phyloP scores from a whole-genome alignment of 2,329 filamentous ascomycete genomes.

The Amylocarpus encephaloides region DNA sequence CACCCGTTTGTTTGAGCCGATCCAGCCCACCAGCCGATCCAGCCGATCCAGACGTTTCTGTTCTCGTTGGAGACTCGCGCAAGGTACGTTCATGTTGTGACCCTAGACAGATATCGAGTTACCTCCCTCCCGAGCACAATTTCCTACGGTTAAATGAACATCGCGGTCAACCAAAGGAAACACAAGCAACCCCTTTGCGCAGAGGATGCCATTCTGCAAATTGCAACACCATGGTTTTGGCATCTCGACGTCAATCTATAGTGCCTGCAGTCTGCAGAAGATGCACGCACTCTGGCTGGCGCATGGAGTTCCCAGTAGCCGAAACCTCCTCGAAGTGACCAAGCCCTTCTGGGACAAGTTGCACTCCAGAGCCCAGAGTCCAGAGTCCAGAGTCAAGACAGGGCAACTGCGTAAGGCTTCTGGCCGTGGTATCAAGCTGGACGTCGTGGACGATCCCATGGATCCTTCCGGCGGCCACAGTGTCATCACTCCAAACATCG shows the following conservation, averaged over 20 bases:
- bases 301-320: slow-evolving; percentile 7
- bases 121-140: too few relatives aligned
- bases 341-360: slow-evolving; percentile 13
- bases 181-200: too few relatives aligned
- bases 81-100: not conserved
- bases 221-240: not conserved
- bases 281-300: slow-evolving; percentile 3
- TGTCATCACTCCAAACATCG: too few relatives aligned
- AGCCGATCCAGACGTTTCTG: not conserved
- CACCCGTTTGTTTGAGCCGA: too few relatives aligned
- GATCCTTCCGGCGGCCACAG: not conserved
- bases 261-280: slow-evolving; percentile 8
- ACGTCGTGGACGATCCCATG: slow-evolving; percentile 9
- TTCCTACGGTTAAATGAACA: too few relatives aligned
- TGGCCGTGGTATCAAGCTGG: slow-evolving; percentile 5
- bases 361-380: not conserved
- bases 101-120: too few relatives aligned
- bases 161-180: too few relatives aligned
- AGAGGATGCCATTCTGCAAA: not conserved
- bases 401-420: not conserved
- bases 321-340: slow-evolving; percentile 4
- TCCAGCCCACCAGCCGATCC: not conserved
- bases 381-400: too few relatives aligned
- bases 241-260: not conserved
- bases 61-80: not conserved